Base-by-base conservation (phyloP, 192 early-diverging fungal species). In the Backusella macrospora region DNA sequence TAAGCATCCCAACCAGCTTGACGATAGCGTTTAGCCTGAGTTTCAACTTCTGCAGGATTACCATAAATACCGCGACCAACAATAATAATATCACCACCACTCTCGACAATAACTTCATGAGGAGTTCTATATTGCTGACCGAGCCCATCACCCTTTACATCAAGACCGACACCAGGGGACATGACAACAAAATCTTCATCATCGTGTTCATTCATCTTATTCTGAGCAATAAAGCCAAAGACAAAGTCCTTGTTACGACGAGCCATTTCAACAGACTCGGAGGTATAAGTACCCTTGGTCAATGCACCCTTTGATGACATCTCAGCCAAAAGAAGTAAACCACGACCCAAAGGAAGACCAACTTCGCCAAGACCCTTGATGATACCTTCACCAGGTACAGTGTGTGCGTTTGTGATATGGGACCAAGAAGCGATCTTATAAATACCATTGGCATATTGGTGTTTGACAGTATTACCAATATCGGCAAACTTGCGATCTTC, bases 401-500 rank as follows among this genome's bases (percentile, higher is more conserved):
- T 87, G 70, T 99, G 98, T 63, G 94, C 94, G 87, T 98, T 98
- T 42, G 94, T 96, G 78, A 99, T 95, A 80, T 99, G 88, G 2
- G 98, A 87, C 97, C 98, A 99, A 49, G 89, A 89, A 6, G 96
- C 92, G 71, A 99, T 99, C 48, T 89, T 85, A 84, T 98, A 96
- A 29, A 99, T 81, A 66, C 98, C 98, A 21, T 86, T 85, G 63
- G 86, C 88, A 78, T 99, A 99, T 86, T 99, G 98, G 52, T 88
- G 86, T 80, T 96, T 95, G 77, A 99, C 98, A 23, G 98, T 99
- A 79, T 99, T 98, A 85, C 92, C 97, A 80, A 99, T 99, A 78
- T 99, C 97, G 64, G 96, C 96, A 86, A 99, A 99, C 85, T 99
- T 99, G 82, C 97, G 92, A 84, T 99, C 97, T 78, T 99, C 97